Conservation (phyloP, 2,329 filamentous ascomycete species). For the Trichoderma lentiforme region DNA sequence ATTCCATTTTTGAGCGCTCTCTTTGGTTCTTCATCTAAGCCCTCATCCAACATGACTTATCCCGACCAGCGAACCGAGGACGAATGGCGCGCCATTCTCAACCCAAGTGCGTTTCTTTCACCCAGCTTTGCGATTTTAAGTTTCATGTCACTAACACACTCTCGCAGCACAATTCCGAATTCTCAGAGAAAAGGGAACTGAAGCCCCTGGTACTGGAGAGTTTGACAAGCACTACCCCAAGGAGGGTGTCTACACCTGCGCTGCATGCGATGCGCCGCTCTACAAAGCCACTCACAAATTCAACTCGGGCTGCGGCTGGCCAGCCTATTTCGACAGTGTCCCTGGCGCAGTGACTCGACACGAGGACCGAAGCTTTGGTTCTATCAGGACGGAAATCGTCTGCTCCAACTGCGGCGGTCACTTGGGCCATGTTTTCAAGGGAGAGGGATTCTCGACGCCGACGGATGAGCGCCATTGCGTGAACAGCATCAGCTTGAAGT, state of each 20-base stretch:
- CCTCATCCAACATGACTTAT: constrained; percentile 59
- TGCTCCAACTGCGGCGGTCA: constrained; percentile 94
- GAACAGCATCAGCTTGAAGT: constrained; percentile 87
- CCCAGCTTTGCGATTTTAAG: not conserved
- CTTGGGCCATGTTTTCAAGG: constrained; percentile 92
- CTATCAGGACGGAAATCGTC: constrained; percentile 87
- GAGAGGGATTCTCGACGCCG: constrained; percentile 77
- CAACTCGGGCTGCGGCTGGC: constrained; percentile 94
- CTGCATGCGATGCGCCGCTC: constrained; percentile 79
- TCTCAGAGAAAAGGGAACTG: constrained; percentile 88
- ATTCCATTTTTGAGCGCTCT: constrained; percentile 77
- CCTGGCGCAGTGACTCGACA: constrained; percentile 85
- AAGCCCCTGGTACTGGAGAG: constrained; percentile 72
- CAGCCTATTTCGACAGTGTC: constrained; percentile 93
- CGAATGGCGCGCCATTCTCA: constrained; percentile 88
- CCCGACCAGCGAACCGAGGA: constrained; percentile 77
- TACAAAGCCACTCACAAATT: constrained; percentile 96
- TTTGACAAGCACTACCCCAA: constrained; percentile 83
- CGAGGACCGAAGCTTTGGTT: constrained; percentile 72
- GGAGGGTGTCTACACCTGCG: constrained; percentile 79
- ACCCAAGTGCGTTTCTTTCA: constrained; percentile 38
- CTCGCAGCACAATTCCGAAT: constrained; percentile 86
- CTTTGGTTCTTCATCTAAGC: constrained; percentile 55
- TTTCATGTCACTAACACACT: constrained; percentile 13
- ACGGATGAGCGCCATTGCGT: constrained; percentile 98